Percentiles rank a stretch among this genome's conserved stretches.
phyloP scores from a whole-genome alignment of 2,329 filamentous ascomycete species.

The Fonsecaea pedrosoi region DNA sequence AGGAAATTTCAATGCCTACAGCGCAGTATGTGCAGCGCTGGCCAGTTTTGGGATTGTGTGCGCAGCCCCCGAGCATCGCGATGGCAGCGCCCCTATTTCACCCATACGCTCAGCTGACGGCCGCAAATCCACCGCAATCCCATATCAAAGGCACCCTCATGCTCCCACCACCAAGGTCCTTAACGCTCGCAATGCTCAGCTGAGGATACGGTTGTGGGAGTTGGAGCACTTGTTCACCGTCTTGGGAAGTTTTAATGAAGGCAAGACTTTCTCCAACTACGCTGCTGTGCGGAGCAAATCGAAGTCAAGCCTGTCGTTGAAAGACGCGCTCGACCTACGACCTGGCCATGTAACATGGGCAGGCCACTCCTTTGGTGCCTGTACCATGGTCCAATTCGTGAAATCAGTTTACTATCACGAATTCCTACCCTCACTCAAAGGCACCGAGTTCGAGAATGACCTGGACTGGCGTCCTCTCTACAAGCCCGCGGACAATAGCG shows the following conservation, averaged over 20 bases:
- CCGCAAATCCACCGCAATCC: conserved; percentile 50
- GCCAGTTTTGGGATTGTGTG: conserved; percentile 83
- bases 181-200: conserved; percentile 70
- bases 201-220: conserved; percentile 80
- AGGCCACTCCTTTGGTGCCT: conserved; percentile 82
- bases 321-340: conserved; percentile 68
- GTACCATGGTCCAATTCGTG: conserved; percentile 75
- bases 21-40: conserved; percentile 77
- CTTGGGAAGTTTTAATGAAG: conserved; percentile 69
- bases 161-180: conserved; percentile 70
- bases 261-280: conserved; percentile 55
- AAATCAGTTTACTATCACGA: conserved; percentile 74
- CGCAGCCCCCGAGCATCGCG: conserved; percentile 80
- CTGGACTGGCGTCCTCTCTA: conserved; percentile 64
- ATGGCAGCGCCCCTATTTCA: conserved; percentile 78
- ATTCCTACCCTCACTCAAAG: conserved; percentile 42
- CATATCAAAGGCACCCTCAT: conserved; percentile 60
- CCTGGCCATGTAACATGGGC: conserved; percentile 77
- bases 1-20: conserved; percentile 82
- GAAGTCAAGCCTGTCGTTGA: conserved; percentile 53
- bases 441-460: conserved; percentile 34
- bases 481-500: conserved; percentile 61
- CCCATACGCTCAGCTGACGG: conserved; percentile 64
- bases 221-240: conserved; percentile 73
- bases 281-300: conserved; percentile 20